phyloP scores from a whole-genome alignment of 2,329 filamentous ascomycete species.

The Xylaria sp. region DNA sequence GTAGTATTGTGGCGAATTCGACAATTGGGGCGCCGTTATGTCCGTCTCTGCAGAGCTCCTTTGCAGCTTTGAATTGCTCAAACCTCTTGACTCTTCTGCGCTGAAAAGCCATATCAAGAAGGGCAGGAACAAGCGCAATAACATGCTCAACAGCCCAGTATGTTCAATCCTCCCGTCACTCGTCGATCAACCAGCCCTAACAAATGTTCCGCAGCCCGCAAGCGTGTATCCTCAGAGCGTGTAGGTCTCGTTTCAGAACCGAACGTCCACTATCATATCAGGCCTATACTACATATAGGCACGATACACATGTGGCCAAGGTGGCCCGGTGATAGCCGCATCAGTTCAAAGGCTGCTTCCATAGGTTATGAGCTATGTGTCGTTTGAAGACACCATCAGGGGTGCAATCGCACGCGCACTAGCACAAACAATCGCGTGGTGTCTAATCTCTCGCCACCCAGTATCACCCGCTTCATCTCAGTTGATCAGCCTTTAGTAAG shows the following conservation, averaged over 20 bases:
- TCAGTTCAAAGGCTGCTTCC: conserved; percentile 13
- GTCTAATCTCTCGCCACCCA: conserved; percentile 11
- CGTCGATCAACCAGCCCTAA: neutral
- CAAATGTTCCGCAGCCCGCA: conserved; percentile 58
- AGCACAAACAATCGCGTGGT: conserved; percentile 17
- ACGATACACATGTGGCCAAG: conserved; percentile 11
- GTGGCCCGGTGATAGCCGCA: neutral
- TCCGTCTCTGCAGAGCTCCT: conserved; percentile 92
- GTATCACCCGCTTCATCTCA: conserved; percentile 25
- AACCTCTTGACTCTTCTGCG: conserved; percentile 94
- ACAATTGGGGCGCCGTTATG: conserved; percentile 99
- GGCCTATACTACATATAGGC: conserved; percentile 15
- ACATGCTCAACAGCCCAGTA: conserved; percentile 96
- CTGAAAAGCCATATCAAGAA: conserved; percentile 99
- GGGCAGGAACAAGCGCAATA: conserved; percentile 91
- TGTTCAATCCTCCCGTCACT: conserved; percentile 54
- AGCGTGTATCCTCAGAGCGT: conserved; percentile 68
- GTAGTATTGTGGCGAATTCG: conserved; percentile 97
- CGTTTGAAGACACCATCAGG: conserved; percentile 11
- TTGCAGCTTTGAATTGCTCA: conserved; percentile 96
- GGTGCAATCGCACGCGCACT: conserved; percentile 2
- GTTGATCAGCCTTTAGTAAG: conserved; percentile 27
- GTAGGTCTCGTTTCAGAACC: conserved; percentile 45
- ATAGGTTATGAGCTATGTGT: conserved; percentile 22
- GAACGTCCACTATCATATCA: conserved; percentile 18